Evolutionary conservation across 1,284 basidiomycete genomes (phyloP).

Genomic region (Apiotrichum gamsii): DNA sequence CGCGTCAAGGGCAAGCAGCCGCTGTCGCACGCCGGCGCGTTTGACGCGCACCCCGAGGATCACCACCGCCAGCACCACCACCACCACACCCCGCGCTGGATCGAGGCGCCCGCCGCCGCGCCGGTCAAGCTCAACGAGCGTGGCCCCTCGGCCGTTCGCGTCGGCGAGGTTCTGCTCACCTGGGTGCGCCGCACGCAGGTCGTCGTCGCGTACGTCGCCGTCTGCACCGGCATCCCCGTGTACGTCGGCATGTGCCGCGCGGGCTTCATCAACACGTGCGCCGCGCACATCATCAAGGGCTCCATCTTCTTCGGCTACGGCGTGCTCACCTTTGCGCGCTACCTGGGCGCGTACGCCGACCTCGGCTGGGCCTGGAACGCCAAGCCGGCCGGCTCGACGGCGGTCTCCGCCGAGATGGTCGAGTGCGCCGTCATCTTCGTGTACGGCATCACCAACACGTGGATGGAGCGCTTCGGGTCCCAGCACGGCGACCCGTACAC

Average conservation of each 20-base stretch:
- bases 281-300: slow-evolving; percentile 92
- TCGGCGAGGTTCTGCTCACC: slow-evolving; percentile 27
- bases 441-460: slow-evolving; percentile 87
- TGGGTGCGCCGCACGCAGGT: slow-evolving; percentile 35
- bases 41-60: slow-evolving; percentile 20
- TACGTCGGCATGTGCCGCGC: slow-evolving; percentile 38
- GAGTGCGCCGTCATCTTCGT: slow-evolving; percentile 81
- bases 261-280: slow-evolving; percentile 69
- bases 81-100: slow-evolving; percentile 1
- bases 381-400: slow-evolving; percentile 27
- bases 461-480: slow-evolving; percentile 93
- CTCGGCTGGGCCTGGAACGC: slow-evolving; percentile 93
- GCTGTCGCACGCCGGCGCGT: slow-evolving; percentile 22
- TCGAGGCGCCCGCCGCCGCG: not conserved
- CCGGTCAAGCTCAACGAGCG: not conserved
- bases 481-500: slow-evolving; percentile 75
- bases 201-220: slow-evolving; percentile 35
- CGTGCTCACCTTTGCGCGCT: slow-evolving; percentile 79
- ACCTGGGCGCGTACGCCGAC: slow-evolving; percentile 81
- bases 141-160: not conserved
- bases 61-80: too few relatives aligned
- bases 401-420: slow-evolving; percentile 74
- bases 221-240: slow-evolving; percentile 28
- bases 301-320: slow-evolving; percentile 89
- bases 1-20: not conserved